Percentiles rank a stretch among this genome's conserved stretches.
These are phyloP conservation scores for Pluteus cervinus DNA, from an alignment of 768 basidiomycete species.

Conservation along the genomic window DNA sequence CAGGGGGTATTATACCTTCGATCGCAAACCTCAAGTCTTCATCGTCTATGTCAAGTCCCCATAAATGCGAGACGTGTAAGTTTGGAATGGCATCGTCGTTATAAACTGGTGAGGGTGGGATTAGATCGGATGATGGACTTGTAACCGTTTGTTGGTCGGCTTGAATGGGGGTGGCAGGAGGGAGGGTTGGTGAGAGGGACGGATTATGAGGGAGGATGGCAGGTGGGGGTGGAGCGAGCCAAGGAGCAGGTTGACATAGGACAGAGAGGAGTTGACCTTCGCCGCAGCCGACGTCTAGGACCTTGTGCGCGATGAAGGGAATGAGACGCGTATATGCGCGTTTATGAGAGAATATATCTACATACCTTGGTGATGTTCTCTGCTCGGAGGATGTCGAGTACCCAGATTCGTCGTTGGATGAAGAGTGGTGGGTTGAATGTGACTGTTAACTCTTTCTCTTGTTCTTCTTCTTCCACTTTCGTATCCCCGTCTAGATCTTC, in stretches of 20 bases:
- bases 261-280: slow-evolving; percentile 68
- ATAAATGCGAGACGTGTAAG: slow-evolving; percentile 49
- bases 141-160: too few relatives aligned
- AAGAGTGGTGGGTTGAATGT: slow-evolving; percentile 64
- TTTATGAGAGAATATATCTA: slow-evolving; percentile 3
- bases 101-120: slow-evolving; percentile 21
- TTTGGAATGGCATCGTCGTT: slow-evolving; percentile 45
- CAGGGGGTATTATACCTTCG: slow-evolving; percentile 37
- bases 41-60: slow-evolving; percentile 62
- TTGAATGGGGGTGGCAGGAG: slow-evolving; percentile 7
- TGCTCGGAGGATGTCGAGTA: slow-evolving; percentile 54
- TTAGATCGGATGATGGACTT: slow-evolving; percentile 13
- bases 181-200: slow-evolving; percentile 16
- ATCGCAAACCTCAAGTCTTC: slow-evolving; percentile 51
- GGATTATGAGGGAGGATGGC: slow-evolving; percentile 30
- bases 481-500: slow-evolving; percentile 1
- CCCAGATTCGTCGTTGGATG: slow-evolving; percentile 68
- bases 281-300: slow-evolving; percentile 83
- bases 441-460: slow-evolving; percentile 39
- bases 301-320: slow-evolving; percentile 43
- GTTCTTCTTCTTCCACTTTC: not conserved
- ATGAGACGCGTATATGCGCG: too few relatives aligned
- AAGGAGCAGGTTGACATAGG: slow-evolving; percentile 71
- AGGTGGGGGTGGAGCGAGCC: slow-evolving; percentile 43
- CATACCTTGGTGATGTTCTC: slow-evolving; percentile 50